Base-by-base conservation (phyloP, 495 filamentous ascomycete genomes). In the Aspergillus sparsus region DNA sequence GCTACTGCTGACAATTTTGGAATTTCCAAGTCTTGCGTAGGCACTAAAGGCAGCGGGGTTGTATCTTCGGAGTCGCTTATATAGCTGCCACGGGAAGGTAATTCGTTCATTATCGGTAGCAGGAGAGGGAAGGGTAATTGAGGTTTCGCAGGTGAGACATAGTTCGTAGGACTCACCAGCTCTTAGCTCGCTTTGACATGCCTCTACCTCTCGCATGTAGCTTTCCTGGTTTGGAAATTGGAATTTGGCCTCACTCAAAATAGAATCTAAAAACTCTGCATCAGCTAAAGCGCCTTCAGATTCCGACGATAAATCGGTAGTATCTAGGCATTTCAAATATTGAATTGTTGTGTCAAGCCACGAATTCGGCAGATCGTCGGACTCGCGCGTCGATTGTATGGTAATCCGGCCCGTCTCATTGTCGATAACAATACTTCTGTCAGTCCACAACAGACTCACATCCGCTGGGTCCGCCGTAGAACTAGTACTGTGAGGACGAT, bases 91-190 rank as follows among this genome's bases (percentile, higher is more conserved):
- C 7, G 73, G 71, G 49, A 77, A 79, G 8, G 62, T 16, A 12
- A 61, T 32, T 9, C 65, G 70, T 7, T 60, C 64, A 12, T 44
- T 58, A n/a, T 70, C 54, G 12, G 55, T 61, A n/a, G 50, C 12
- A 9, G 64, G 53, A 15, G 66, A 58, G 7, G 74, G 75, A 33
- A 82, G 57, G n/a, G 74, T 79, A 57, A 95, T 80, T 27, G 71
- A 77, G 6, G 89, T 91, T 65, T 90, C 85, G 27, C 84, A 84
- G 0, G 92, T 97, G 1, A 97, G 82, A 66, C 93, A 97, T 16
- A 98, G 82, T 68, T 98, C 94, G 73, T 98, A 98, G 3, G 92
- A 95, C 50, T 96, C 85, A 3, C 94, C 94, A 0, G 84, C 79
- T 6, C 84, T 77, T 55, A 98, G 88, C 62, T 82, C 80, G 13